These are phyloP conservation scores for Mycena maculata DNA, from an alignment of 768 basidiomycete species.

Conservation along the genomic window DNA sequence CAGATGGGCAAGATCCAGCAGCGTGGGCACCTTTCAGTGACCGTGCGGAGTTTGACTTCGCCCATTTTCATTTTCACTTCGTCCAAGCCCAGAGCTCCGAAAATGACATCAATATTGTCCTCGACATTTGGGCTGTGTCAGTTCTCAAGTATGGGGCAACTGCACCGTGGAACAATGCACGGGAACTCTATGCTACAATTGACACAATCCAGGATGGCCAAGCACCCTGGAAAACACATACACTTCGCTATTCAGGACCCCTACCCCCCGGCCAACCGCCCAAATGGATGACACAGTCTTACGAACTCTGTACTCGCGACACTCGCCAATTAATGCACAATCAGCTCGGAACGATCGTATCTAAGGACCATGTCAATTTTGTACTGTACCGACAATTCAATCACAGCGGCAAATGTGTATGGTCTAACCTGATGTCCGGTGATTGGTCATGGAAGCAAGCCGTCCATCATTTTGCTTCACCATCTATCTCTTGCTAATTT, in stretches of 20 bases:
- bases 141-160: too few relatives aligned
- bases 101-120: too few relatives aligned
- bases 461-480: slow-evolving; percentile 33
- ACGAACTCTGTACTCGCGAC: slow-evolving; percentile 22
- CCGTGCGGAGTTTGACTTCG: too few relatives aligned
- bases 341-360: neutral
- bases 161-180: slow-evolving; percentile 21
- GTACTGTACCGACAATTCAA: slow-evolving; percentile 42
- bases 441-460: slow-evolving; percentile 45
- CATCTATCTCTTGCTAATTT: neutral
- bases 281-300: slow-evolving; percentile 16
- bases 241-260: slow-evolving; percentile 7
- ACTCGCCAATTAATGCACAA: neutral
- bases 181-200: neutral
- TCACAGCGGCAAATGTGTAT: slow-evolving; percentile 37
- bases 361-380: slow-evolving; percentile 31
- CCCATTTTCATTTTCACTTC: too few relatives aligned
- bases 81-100: too few relatives aligned
- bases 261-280: slow-evolving; percentile 1
- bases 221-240: neutral
- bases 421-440: slow-evolving; percentile 42
- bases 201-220: neutral
- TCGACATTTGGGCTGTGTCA: too few relatives aligned
- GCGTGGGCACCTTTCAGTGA: too few relatives aligned
- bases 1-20: too few relatives aligned